Evolutionary conservation across 192 early-diverging fungal genomes (phyloP).

Genomic region (Kappamyces sp.): DNA sequence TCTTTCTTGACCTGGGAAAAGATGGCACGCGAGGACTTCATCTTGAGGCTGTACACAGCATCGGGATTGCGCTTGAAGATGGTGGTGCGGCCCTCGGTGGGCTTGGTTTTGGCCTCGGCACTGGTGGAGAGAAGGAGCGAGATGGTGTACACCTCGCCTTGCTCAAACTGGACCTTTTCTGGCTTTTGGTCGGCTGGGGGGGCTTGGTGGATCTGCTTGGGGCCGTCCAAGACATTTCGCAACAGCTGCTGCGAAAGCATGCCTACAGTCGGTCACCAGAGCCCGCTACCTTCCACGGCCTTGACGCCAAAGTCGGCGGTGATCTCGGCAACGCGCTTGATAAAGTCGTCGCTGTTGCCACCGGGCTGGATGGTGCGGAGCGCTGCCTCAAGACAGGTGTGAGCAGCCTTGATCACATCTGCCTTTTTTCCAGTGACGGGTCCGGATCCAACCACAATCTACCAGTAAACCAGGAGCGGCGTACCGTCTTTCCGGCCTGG

Average conservation of each 20-base stretch:
- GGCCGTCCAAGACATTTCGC: slow-evolving; percentile 83
- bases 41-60: slow-evolving; percentile 77
- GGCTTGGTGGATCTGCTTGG: slow-evolving; percentile 89
- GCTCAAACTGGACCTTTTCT: slow-evolving; percentile 49
- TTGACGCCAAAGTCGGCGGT: slow-evolving; percentile 75
- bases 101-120: slow-evolving; percentile 79
- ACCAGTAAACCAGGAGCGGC: too few species aligned
- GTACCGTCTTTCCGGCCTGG: slow-evolving; percentile 75
- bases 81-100: slow-evolving; percentile 70
- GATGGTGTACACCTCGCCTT: slow-evolving; percentile 89
- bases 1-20: slow-evolving; percentile 67
- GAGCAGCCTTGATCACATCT: slow-evolving; percentile 81
- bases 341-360: slow-evolving; percentile 62
- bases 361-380: slow-evolving; percentile 76
- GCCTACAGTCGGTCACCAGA: slow-evolving; percentile 23
- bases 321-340: slow-evolving; percentile 77
- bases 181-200: slow-evolving; percentile 67
- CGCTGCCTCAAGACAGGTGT: slow-evolving; percentile 76
- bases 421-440: slow-evolving; percentile 76
- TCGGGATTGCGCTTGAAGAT: slow-evolving; percentile 83
- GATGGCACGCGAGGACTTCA: slow-evolving; percentile 71
- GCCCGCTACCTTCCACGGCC: slow-evolving; percentile 65
- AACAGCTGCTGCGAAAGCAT: slow-evolving; percentile 85
- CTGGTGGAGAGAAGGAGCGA: slow-evolving; percentile 77
- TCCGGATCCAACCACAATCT: slow-evolving; percentile 66